Conservation (phyloP, 495 filamentous ascomycete genomes). For the Daldinia loculata region DNA sequence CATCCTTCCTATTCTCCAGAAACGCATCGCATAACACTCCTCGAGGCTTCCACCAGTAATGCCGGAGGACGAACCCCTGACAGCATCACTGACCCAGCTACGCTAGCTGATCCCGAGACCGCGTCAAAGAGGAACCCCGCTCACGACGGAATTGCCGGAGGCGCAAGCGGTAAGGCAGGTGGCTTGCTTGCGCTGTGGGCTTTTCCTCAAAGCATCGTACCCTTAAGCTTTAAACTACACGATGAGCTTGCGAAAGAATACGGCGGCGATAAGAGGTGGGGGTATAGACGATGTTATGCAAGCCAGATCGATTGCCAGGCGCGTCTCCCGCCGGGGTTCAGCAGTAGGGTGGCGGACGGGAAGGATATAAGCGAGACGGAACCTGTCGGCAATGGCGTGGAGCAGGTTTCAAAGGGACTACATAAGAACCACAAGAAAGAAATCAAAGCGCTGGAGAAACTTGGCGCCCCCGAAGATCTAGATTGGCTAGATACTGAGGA, state of each 20-base stretch:
- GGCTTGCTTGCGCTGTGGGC: conserved; percentile 87
- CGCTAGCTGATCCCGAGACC: conserved; percentile 41
- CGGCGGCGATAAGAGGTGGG: conserved; percentile 77
- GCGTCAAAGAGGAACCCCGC: conserved; percentile 48
- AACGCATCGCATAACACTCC: conserved; percentile 75
- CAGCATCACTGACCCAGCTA: conserved; percentile 44
- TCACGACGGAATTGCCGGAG: conserved; percentile 72
- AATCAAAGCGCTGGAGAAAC: conserved; percentile 20
- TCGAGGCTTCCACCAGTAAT: conserved; percentile 73
- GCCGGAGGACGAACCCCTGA: conserved; percentile 48
- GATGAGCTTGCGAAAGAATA: conserved; percentile 79
- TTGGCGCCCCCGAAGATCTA: conserved; percentile 68
- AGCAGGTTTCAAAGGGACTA: conserved; percentile 29
- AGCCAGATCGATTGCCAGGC: conserved; percentile 66
- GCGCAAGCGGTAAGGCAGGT: conserved; percentile 89
- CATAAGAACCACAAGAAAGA: conserved; percentile 45
- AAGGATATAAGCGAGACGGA: conserved; percentile 33
- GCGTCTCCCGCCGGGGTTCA: conserved; percentile 42
- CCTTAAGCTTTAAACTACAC: conserved; percentile 78
- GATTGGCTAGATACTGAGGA: conserved; percentile 75
- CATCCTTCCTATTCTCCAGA: conserved; percentile 78
- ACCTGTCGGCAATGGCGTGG: not conserved
- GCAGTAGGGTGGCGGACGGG: conserved; percentile 14
- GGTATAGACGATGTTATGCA: conserved; percentile 78
- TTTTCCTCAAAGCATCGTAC: conserved; percentile 80